Base-by-base conservation (phyloP, 1,284 basidiomycete genomes). In the Naganishia sp. region DNA sequence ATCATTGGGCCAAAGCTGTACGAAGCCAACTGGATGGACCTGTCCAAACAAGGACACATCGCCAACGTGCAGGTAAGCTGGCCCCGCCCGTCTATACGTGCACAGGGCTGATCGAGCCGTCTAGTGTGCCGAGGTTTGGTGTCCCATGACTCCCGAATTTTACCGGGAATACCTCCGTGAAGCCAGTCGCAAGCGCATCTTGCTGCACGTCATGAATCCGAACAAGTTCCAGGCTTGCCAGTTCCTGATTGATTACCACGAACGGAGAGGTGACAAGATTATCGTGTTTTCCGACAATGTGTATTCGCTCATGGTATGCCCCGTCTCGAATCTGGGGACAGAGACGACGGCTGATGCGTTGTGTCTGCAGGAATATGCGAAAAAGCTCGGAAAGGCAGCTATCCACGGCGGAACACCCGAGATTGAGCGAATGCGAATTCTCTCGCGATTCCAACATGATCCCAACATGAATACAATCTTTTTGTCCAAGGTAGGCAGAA, bases 21-120 rank as follows among this genome's bases (percentile, higher is more conserved):
- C 78, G 96, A 99, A 81, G 96, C 96, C 7, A 99, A 99, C 78
- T 99, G 96, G 96, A 99, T 99, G 95, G 96, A 99, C 79, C 86
- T 99, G 71, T 96, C 96, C 39, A 93, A 93, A 67, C 98, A 99
- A 79, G 96, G 96, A 0, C 96, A 99, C 79, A 99, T 99, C 75
- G 96, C 96, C 5, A 99, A 96, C 72, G 96, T 99, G 23, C 96
- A 98, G 85, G 91, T 91, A 77, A 70, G 84, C 74, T 53, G 35
- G 7, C 7, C 32, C 18, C 31, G 32, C 13, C 10, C 35, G 7
- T 39, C 35, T 6, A 10, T n/a, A 35, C 6, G 32, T 6, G 2
- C 11, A 18, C 15, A n/a, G 17, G 21, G 52, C 31, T 54, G 23
- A 21, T 65, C 17, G 31, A 21, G 13, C 15, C 45, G 17, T n/a